Base-by-base conservation (phyloP, 805 yeast genomes). In the Osmozyma mogii region DNA sequence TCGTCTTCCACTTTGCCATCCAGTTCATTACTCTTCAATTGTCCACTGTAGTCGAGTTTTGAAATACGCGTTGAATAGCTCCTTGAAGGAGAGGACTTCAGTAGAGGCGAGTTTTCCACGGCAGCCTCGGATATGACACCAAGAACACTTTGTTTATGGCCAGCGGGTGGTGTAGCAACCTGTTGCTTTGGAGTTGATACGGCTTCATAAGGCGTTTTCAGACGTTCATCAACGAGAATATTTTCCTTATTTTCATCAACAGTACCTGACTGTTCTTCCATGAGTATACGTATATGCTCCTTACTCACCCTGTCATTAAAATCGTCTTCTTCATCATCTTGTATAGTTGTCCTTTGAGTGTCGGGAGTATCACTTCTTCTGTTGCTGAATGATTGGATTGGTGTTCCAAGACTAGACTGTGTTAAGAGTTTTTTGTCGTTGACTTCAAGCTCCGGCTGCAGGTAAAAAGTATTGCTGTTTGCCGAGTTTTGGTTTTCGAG, bases 181-280 rank as follows among this genome's bases (percentile, higher is more conserved):
- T 9, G 5, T n/a, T 28, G 24, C 11, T 40, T 40, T 7, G 66
- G 65, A 1, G 63, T 59, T 4, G 64, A 54, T 38, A 56, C 43
- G 3, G 44, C 28, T 12, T 47, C 51, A 26, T 41, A 49, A 4
- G 41, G 19, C 16, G 15, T 30, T 29, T 59, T 58, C n/a, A n/a
- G n/a, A n/a, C n/a, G n/a, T n/a, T n/a, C n/a, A n/a, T 58, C 68
- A 15, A 61, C 52, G 38, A 66, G 68, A 4, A 61, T 58, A 38
- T 68, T 68, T 35, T 70, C 76, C 36, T 70, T 70, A 40, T 70
- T 65, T 24, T 67, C 74, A 16, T 50, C 54, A 15, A 37, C 43
- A 36, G 43, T 38, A 10, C 41, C 43, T n/a, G 47, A 37, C 39
- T 39, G 41, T 27, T 41, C 34, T 24, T 48, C 49, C 28, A 44